Evolutionary conservation across 345 rosid genomes (phyloP).

Genomic region (Clarkia xantiana): DNA sequence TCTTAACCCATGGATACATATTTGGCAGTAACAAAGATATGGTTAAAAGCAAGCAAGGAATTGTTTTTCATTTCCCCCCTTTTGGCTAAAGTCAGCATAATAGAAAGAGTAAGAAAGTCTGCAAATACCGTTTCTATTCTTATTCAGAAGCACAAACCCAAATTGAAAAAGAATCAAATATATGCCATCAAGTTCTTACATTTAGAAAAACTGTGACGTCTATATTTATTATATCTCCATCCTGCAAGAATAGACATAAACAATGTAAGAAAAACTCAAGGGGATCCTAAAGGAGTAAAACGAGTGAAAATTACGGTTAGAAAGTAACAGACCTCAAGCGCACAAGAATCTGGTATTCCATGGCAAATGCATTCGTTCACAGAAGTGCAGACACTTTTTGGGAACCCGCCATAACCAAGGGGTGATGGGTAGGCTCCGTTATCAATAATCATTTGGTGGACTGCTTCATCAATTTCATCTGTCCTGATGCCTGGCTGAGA

Average conservation of each 20-base stretch:
- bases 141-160: background rate
- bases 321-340: slow-evolving; percentile 50
- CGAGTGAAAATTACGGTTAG: background rate
- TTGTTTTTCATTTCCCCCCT: no score
- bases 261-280: background rate
- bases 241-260: slow-evolving; percentile 32
- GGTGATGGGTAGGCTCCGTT: slow-evolving; percentile 97
- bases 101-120: no score
- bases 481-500: slow-evolving; percentile 84
- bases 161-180: background rate
- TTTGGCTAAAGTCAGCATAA: no score
- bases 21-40: no score
- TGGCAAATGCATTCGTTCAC: slow-evolving; percentile 96
- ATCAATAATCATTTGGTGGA: slow-evolving; percentile 82
- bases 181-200: slow-evolving; percentile 25
- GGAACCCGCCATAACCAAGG: slow-evolving; percentile 94
- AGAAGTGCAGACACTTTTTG: slow-evolving; percentile 95
- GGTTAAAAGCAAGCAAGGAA: no score
- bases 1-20: no score
- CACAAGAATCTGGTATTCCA: slow-evolving; percentile 82
- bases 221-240: slow-evolving; percentile 85
- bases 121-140: no score
- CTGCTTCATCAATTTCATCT: slow-evolving; percentile 83
- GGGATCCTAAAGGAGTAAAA: background rate
- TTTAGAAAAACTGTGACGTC: slow-evolving; percentile 82